Conservation (phyloP, 2,329 filamentous ascomycete species). For the Apiospora arundinis region DNA sequence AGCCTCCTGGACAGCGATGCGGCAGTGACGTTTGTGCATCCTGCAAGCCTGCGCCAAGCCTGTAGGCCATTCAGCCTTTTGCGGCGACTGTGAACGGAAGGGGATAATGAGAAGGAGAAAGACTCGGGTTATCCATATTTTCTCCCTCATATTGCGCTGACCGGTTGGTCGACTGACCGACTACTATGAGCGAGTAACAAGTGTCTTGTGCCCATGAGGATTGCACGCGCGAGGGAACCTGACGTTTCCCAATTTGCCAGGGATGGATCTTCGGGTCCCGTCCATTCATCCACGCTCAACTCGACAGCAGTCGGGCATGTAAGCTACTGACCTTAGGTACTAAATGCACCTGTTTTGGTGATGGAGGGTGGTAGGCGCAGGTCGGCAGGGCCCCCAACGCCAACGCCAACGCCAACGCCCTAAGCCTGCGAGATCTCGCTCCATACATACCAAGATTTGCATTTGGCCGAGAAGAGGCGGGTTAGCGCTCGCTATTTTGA, state of each 20-base stretch:
- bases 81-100: neutral
- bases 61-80: neutral
- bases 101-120: neutral
- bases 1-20: neutral
- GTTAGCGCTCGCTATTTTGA: constrained; percentile 3
- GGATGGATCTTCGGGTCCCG: neutral
- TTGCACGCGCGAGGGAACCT: neutral
- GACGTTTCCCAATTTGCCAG: neutral
- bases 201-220: neutral
- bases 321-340: neutral
- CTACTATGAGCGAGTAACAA: neutral
- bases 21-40: neutral
- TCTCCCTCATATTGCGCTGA: neutral
- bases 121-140: neutral
- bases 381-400: neutral
- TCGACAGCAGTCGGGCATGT: neutral
- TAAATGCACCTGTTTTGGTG: neutral
- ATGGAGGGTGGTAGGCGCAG: neutral
- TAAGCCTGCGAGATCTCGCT: constrained; percentile 12
- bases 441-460: constrained; percentile 17
- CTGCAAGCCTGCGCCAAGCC: neutral
- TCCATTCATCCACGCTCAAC: neutral
- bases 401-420: neutral
- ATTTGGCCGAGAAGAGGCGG: constrained; percentile 15
- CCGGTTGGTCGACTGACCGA: neutral